A percentile compares a stretch with the other conserved stretches of the same genome.
Evolutionary conservation across 495 filamentous ascomycete species (phyloP).

Genomic region (Tetracladium marchalianum): DNA sequence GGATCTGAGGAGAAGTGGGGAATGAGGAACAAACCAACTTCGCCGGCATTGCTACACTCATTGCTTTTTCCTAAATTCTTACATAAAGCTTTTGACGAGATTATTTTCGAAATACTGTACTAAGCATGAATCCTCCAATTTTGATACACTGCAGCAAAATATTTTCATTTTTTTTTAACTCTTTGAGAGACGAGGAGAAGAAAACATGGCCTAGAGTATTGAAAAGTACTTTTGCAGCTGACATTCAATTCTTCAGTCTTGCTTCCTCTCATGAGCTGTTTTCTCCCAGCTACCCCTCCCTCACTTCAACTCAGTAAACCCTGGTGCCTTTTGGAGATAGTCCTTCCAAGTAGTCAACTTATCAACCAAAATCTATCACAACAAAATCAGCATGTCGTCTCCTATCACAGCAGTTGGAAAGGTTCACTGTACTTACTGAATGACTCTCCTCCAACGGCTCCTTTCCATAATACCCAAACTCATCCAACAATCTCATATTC

Average conservation of each 20-base stretch:
- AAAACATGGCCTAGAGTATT: background rate
- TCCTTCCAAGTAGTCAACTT: constrained; percentile 31
- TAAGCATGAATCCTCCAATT: too few species aligned
- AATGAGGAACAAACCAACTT: too few species aligned
- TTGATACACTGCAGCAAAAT: too few species aligned
- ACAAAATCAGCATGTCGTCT: background rate
- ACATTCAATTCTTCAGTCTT: too few species aligned
- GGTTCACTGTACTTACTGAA: constrained; percentile 8
- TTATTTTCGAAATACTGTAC: too few species aligned
- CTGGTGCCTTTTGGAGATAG: constrained; percentile 20
- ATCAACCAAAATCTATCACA: constrained; percentile 22
- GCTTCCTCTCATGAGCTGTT: too few species aligned
- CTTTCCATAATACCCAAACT: constrained; percentile 44
- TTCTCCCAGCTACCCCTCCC: background rate
- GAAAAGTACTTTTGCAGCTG: background rate
- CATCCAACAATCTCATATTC: constrained; percentile 38
- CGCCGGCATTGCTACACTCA: too few species aligned
- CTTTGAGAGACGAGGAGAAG: too few species aligned
- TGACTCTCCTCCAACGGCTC: constrained; percentile 25
- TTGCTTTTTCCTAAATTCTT: too few species aligned
- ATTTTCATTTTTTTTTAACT: too few species aligned
- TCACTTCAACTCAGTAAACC: constrained; percentile 23
- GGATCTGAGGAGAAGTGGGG: too few species aligned
- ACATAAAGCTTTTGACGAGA: too few species aligned
- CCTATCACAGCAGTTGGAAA: background rate